Evolutionary conservation across 2,329 filamentous ascomycete genomes (phyloP), one percentile per base, ranked within the genome.

Genomic region (Scolecobasidium constrictum): DNA sequence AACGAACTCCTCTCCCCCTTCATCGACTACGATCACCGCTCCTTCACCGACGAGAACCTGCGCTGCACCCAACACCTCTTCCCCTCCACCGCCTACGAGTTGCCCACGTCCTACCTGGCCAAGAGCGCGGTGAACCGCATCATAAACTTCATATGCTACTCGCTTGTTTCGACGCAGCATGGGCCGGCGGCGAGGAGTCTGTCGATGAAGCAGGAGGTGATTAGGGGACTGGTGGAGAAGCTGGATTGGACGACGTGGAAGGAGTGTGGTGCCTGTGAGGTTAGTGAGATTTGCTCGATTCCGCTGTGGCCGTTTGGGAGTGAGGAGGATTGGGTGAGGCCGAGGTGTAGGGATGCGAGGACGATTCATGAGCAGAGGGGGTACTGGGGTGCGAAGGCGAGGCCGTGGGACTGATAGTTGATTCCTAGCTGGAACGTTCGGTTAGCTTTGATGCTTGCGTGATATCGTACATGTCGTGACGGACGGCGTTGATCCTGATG

Each of bases 241-340:
- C 61, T 83, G 2, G 63, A 64, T 4, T 83, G 78, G 78, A 67
- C 73, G 3, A 66, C 59, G 0, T 81, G 75, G 75, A 78, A 74
- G 50, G 64, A 69, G 39, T 75, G 75, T 40, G 60, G 64, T 5
- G 63, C 65, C 1, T 82, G 78, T 52, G 56, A 51, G 0, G 61
- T 64, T 6, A 65, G 73, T 35, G 69, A 81, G 55, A 56, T 78
- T 2, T 77, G 77, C 47, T 68, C 75, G 36, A 62, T 80, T 15
- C 75, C 76, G 2, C 78, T 81, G 52, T 82, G 77, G 77, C 78
- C 77, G 0, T 62, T 69, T 54, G 77, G 77, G 0, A 63, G 58
- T 0, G 52, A 59, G 0, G 64, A 74, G 19, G 77, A 81, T 51
- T 73, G 77, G 50, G 65, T 63, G 23, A 53, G 59, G 33, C 73